Evolutionary conservation across 129 eudicot species (phyloP).

Genomic region (Deinandra increscens): DNA sequence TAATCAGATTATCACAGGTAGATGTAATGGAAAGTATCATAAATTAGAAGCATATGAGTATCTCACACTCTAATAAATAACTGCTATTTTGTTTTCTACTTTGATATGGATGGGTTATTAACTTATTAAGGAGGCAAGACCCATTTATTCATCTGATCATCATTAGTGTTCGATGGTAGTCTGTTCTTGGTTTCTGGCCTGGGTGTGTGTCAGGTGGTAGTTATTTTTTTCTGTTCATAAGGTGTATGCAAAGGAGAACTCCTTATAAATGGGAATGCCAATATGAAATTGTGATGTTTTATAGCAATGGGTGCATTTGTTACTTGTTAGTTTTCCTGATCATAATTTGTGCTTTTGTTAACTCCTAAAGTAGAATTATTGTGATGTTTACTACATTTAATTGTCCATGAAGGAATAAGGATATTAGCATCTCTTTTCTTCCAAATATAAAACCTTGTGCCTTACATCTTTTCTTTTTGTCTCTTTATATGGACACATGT

Average conservation of each 20-base stretch:
- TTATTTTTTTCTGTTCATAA: neutral
- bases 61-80: neutral
- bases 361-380: neutral
- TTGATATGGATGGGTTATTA: conserved; percentile 4
- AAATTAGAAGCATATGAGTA: conserved; percentile 8
- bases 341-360: neutral
- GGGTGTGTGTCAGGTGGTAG: neutral
- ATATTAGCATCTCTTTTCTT: neutral
- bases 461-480: neutral
- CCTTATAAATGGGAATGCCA: neutral
- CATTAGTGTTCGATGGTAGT: conserved; percentile 16
- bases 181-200: neutral
- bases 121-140: conserved; percentile 14
- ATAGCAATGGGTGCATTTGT: neutral
- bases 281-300: conserved; percentile 7
- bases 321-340: neutral
- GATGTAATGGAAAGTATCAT: conserved; percentile 4
- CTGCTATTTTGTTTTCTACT: conserved; percentile 11
- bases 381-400: conserved; percentile 7
- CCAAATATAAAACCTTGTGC: neutral
- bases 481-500: conserved; percentile 3
- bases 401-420: neutral
- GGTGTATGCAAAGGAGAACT: neutral
- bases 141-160: conserved; percentile 1
- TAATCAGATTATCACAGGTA: conserved; percentile 6